A percentile compares a stretch with the other conserved stretches of the same genome.
Conservation (phyloP, 1,284 basidiomycete species). For the Schizopora paradoxa region DNA sequence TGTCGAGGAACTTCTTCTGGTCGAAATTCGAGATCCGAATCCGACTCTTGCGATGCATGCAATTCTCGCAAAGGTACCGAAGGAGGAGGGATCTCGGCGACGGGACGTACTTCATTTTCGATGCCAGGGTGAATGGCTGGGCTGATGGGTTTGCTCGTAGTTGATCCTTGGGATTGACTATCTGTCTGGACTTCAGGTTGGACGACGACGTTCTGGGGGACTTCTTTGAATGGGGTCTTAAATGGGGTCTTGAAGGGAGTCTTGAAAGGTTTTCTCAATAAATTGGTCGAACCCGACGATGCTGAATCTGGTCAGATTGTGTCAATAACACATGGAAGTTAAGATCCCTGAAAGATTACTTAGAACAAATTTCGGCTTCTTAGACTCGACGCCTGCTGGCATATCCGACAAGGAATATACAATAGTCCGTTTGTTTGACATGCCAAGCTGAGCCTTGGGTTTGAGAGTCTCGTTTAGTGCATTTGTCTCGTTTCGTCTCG, state of each 20-base stretch:
- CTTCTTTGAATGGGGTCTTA: slow-evolving; percentile 29
- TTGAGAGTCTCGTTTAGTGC: too few relatives aligned
- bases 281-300: slow-evolving; percentile 32
- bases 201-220: slow-evolving; percentile 18
- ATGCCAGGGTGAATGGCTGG: neutral
- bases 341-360: too few relatives aligned
- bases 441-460: too few relatives aligned
- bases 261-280: slow-evolving; percentile 31
- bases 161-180: too few relatives aligned
- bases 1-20: neutral
- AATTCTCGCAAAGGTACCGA: neutral
- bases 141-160: too few relatives aligned
- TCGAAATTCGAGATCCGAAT: neutral
- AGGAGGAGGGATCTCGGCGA: neutral
- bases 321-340: too few relatives aligned
- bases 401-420: too few relatives aligned
- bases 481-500: too few relatives aligned
- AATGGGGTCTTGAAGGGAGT: slow-evolving; percentile 55
- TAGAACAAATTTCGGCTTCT: too few relatives aligned
- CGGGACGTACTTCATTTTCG: neutral
- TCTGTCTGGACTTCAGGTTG: slow-evolving; percentile 10
- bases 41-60: neutral
- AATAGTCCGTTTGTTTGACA: too few relatives aligned
- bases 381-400: too few relatives aligned
- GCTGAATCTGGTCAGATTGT: too few relatives aligned